Evolutionary conservation across 805 yeast species (phyloP).

Genomic region (Dipodascus albidus): DNA sequence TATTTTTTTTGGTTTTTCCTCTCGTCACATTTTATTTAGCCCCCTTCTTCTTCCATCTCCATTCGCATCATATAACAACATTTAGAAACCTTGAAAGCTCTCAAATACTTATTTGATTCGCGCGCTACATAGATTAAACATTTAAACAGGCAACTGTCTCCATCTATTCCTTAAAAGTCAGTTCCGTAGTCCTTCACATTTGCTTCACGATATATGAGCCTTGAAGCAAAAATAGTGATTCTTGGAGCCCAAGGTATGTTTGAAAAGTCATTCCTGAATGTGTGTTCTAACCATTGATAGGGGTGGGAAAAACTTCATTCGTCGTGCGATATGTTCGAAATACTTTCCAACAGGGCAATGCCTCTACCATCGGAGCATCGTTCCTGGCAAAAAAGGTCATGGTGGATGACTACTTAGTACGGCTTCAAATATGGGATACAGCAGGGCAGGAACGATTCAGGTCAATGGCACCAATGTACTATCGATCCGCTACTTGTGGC

Average conservation of each 20-base stretch:
- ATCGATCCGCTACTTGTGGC: constrained; percentile 30
- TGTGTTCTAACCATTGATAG: constrained; percentile 7
- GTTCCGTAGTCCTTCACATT: too few relatives aligned
- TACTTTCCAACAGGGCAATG: constrained; percentile 25
- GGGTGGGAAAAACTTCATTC: constrained; percentile 27
- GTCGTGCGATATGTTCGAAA: constrained; percentile 26
- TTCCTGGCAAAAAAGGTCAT: constrained; percentile 25
- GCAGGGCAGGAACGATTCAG: constrained; percentile 97
- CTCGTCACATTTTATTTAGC: constrained; percentile 1
- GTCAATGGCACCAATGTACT: constrained; percentile 52
- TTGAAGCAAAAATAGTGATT: constrained; percentile 27
- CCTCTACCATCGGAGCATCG: constrained; percentile 27
- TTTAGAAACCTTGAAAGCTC: neutral
- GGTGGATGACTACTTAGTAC: constrained; percentile 23
- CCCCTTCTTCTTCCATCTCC: neutral
- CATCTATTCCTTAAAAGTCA: too few relatives aligned
- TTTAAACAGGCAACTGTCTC: too few relatives aligned
- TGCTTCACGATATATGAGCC: constrained; percentile 15
- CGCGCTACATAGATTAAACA: too few relatives aligned
- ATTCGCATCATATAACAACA: neutral
- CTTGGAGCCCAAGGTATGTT: constrained; percentile 25
- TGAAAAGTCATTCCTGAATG: neutral
- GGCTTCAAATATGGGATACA: constrained; percentile 75
- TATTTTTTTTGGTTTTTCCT: neutral
- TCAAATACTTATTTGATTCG: neutral